Percentiles rank a stretch among this genome's conserved stretches.
Evolutionary conservation across 1,284 basidiomycete species (phyloP).

Genomic region (Microbotryum intermedium): DNA sequence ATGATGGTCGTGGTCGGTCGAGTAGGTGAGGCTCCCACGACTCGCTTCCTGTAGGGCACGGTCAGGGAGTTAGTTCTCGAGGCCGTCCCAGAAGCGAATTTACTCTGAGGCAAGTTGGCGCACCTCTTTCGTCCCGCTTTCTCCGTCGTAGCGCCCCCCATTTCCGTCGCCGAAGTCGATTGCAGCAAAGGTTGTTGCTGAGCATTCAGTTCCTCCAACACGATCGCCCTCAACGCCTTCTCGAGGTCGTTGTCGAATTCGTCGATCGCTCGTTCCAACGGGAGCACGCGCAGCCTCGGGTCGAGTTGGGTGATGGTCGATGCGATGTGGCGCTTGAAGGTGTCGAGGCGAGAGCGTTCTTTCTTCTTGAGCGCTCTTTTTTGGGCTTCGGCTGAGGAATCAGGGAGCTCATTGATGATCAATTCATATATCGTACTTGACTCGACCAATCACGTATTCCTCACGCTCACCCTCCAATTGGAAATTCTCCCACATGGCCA

Average conservation of each 20-base stretch:
- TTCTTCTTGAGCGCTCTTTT: neutral
- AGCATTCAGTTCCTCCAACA: neutral
- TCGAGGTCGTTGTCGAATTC: neutral
- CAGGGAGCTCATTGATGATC: neutral
- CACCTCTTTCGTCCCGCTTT: neutral
- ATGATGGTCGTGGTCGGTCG: neutral
- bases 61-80: neutral
- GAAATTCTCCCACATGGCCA: constrained; percentile 7
- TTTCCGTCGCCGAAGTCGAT: no score
- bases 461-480: constrained; percentile 10
- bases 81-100: no score
- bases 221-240: neutral
- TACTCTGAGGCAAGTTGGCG: neutral
- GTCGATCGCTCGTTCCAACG: neutral
- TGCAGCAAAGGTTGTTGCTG: neutral
- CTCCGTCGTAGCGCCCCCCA: neutral
- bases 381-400: neutral
- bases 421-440: neutral
- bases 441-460: no score
- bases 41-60: neutral
- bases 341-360: neutral
- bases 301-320: neutral
- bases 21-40: neutral
- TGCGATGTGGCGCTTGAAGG: neutral
- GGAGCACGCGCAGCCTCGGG: neutral